Evolutionary conservation across 805 yeast genomes (phyloP).

Genomic region (Sugiyamaella marilandica): DNA sequence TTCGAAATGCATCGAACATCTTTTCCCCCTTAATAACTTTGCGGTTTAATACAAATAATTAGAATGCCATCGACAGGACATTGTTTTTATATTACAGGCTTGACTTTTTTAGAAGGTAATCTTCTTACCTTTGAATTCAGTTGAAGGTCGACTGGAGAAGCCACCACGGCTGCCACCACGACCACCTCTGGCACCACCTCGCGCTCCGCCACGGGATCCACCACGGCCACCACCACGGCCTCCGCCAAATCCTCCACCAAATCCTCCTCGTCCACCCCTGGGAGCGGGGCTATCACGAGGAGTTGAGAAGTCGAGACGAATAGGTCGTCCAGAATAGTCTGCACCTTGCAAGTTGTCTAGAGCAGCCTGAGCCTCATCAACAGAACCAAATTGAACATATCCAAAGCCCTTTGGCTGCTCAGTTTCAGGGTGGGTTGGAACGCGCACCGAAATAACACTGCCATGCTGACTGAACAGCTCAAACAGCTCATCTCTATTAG

Average conservation of each 20-base stretch:
- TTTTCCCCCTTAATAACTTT: conserved; percentile 4
- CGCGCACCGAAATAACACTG: conserved; percentile 79
- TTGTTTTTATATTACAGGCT: background rate
- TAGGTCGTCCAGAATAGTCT: conserved; percentile 84
- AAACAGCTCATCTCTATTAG: conserved; percentile 73
- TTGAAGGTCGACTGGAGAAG: conserved; percentile 50
- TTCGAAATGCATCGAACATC: conserved; percentile 1
- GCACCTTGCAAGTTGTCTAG: conserved; percentile 83
- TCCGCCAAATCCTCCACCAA: conserved; percentile 21
- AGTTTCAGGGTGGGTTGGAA: conserved; percentile 98
- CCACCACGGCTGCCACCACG: conserved; percentile 30
- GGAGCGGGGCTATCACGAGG: conserved; percentile 49
- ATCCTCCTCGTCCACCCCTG: conserved; percentile 36
- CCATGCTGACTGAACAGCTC: conserved; percentile 74
- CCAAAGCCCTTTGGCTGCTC: conserved; percentile 99
- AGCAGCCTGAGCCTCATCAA: conserved; percentile 90
- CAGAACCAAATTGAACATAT: conserved; percentile 82
- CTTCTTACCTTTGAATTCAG: conserved; percentile 69
- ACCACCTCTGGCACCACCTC: conserved; percentile 26
- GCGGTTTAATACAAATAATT: conserved; percentile 9
- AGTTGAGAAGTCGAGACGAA: conserved; percentile 90
- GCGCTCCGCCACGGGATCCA: conserved; percentile 22
- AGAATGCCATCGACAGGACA: background rate
- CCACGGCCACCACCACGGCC: conserved; percentile 32
- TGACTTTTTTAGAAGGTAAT: conserved; percentile 30